Evolutionary conservation across 106 monocot genomes (phyloP), one percentile per base, ranked within the genome.

Genomic region (Dioscorea zingiberensis): DNA sequence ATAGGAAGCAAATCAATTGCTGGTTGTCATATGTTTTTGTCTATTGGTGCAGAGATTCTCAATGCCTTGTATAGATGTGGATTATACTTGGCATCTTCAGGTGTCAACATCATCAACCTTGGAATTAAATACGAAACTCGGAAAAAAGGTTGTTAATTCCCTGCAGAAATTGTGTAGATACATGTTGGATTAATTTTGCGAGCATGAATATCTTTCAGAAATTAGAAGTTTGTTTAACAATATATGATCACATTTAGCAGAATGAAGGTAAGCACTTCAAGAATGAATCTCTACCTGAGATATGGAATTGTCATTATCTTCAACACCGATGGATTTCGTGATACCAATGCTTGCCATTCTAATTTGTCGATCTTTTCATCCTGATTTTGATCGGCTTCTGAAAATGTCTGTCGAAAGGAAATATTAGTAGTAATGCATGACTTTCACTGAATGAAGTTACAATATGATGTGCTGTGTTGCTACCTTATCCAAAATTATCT

Each of bases 251-350:
- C 38, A 38, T 38, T 1, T 38, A 6, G 10, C 38, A 38, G 1
- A 38, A 38, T 2, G 10, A 38, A 38, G 6, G 4, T 10, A 38
- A 38, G 1, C 6, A 38, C 1, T 38, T 38, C 1, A 38, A 1
- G 4, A 10, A 1, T 38, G 38, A 8, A 10, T 38, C 30, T 71
- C 75, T 54, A 84, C 97, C 81, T 86, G 73, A 98, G 92, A 89
- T 98, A 98, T 27, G 88, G 84, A 60, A 98, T 84, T 63, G 97
- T 98, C 97, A 98, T 98, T 74, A 98, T 89, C 78, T 92, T 92
- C 82, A 98, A 49, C 29, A 98, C 63, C 25, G 97, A 92, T 68
- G 97, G 97, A 77, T 86, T 86, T 38, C 73, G 83, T 68, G 79
- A 77, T 71, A 98, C 92, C 71, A 92, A 92, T 55, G 78, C 79